Conservation (phyloP, 371 early-diverging fungal species). For the Dichotomocladium elegans region DNA sequence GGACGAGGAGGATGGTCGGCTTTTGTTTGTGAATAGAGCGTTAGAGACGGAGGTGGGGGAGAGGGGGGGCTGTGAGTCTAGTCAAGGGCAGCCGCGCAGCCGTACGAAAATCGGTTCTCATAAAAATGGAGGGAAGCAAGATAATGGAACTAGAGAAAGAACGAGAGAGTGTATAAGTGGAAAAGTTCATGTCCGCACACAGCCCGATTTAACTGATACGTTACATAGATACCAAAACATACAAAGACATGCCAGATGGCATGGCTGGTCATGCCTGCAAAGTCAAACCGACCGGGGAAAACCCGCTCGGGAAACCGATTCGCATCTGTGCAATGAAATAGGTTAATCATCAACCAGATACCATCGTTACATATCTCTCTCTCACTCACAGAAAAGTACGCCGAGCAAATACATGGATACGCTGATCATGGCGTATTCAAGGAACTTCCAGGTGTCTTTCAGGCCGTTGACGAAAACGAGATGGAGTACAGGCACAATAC, state of each 20-base stretch:
- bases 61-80: too few species aligned
- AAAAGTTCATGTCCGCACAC: too few species aligned
- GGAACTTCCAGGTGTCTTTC: constrained; percentile 33
- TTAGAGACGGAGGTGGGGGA: too few species aligned
- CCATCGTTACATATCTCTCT: too few species aligned
- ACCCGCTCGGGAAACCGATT: constrained; percentile 70
- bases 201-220: too few species aligned
- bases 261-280: constrained; percentile 67
- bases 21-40: too few species aligned
- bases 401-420: constrained; percentile 55
- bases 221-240: constrained; percentile 57
- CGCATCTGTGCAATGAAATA: constrained; percentile 32
- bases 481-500: constrained; percentile 57
- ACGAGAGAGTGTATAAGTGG: too few species aligned
- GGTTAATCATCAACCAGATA: too few species aligned
- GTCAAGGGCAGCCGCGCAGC: too few species aligned
- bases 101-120: constrained; percentile 33
- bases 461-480: constrained; percentile 44
- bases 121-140: constrained; percentile 46
- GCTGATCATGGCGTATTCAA: constrained; percentile 48
- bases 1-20: too few species aligned
- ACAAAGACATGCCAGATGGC: constrained; percentile 79
- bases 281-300: constrained; percentile 73
- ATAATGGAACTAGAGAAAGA: constrained; percentile 46
- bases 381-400: constrained; percentile 38